These are phyloP conservation scores for Crassisporium funariophilum DNA, from an alignment of 768 basidiomycete species.

Conservation along the genomic window DNA sequence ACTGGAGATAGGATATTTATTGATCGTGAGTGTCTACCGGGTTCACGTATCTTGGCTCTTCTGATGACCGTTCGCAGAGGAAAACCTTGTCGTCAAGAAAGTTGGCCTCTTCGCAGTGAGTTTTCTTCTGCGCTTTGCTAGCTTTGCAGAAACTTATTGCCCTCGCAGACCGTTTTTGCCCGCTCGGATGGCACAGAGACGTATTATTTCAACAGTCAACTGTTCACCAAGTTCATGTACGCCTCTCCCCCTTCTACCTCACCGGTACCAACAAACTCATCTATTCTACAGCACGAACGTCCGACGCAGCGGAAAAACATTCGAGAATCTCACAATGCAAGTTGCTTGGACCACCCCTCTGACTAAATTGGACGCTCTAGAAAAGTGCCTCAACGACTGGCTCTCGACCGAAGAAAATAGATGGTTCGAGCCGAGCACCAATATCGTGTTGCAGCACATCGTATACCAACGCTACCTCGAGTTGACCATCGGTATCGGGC, in stretches of 20 bases:
- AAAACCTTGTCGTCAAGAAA: conserved; percentile 76
- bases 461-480: conserved; percentile 67
- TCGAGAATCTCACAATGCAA: conserved; percentile 67
- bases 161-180: conserved; percentile 61
- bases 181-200: conserved; percentile 77
- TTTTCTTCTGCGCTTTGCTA: not conserved
- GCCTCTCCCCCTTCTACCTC: conserved; percentile 17
- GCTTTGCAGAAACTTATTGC: not conserved
- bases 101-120: conserved; percentile 74
- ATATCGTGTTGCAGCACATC: conserved; percentile 63
- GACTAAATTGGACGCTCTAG: conserved; percentile 69
- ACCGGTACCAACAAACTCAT: conserved; percentile 1
- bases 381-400: conserved; percentile 72
- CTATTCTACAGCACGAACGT: conserved; percentile 57
- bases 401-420: conserved; percentile 77
- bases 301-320: conserved; percentile 76
- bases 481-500: conserved; percentile 65
- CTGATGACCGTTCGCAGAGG: conserved; percentile 39
- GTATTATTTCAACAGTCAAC: conserved; percentile 80
- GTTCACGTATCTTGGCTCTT: not conserved
- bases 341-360: conserved; percentile 77
- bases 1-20: conserved; percentile 84
- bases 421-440: conserved; percentile 74
- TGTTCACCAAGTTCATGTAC: conserved; percentile 76
- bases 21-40: conserved; percentile 42